A percentile compares a stretch with the other conserved stretches of the same genome.
Conservation (phyloP, 257 asterid species). For the Solanum ossicruentum region DNA sequence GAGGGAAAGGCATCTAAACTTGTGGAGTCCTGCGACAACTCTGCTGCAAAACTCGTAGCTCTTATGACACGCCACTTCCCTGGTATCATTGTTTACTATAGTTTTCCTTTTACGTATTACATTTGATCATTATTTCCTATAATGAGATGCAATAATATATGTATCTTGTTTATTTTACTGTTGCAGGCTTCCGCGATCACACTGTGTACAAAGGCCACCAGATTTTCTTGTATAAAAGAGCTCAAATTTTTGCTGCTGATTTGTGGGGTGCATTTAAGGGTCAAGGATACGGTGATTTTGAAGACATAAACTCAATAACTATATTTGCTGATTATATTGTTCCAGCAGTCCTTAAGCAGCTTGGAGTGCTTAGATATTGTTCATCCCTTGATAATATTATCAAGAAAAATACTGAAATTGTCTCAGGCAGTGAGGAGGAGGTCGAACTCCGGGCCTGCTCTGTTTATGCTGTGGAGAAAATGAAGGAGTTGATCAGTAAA, state of each 20-base stretch:
- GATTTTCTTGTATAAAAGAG: constrained; percentile 90
- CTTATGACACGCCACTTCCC: constrained; percentile 86
- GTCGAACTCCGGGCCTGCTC: constrained; percentile 93
- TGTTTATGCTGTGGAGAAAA: constrained; percentile 82
- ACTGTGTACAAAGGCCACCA: constrained; percentile 92
- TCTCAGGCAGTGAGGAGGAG: constrained; percentile 93
- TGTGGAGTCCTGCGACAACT: constrained; percentile 61
- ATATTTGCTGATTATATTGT: constrained; percentile 96
- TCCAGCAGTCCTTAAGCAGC: constrained; percentile 89
- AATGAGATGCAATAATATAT: background rate
- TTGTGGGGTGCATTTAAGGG: constrained; percentile 99
- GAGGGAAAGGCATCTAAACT: constrained; percentile 89
- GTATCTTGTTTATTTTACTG: background rate
- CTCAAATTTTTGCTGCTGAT: constrained; percentile 96
- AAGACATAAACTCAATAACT: constrained; percentile 60
- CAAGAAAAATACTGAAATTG: constrained; percentile 42
- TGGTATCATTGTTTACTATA: constrained; percentile 25
- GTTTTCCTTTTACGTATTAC: background rate
- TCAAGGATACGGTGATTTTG: constrained; percentile 72
- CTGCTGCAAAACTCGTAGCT: constrained; percentile 75
- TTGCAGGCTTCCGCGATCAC: constrained; percentile 90
- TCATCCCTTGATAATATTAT: constrained; percentile 33
- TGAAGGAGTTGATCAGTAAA: constrained; percentile 46
- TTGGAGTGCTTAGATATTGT: constrained; percentile 74
- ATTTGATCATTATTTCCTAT: background rate